Percentiles rank a stretch among this genome's conserved stretches.
Evolutionary conservation across 805 yeast genomes (phyloP).

Genomic region (Saccharomycopsis selenospora): DNA sequence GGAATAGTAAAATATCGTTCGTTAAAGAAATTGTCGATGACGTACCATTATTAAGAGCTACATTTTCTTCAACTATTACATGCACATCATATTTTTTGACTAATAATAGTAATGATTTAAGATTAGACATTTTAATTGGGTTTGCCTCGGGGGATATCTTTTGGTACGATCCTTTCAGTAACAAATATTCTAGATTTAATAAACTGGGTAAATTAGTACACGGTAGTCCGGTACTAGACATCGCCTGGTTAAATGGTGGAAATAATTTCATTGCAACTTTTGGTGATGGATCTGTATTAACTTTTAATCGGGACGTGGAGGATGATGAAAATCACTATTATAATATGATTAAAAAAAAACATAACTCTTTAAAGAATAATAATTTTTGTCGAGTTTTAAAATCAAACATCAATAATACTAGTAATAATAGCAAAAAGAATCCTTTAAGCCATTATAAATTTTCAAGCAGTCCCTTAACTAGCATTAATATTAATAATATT

Average conservation of each 20-base stretch:
- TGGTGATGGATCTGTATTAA: slow-evolving; percentile 52
- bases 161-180: slow-evolving; percentile 47
- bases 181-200: slow-evolving; percentile 45
- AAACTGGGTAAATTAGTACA: slow-evolving; percentile 39
- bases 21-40: slow-evolving; percentile 36
- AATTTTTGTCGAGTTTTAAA: slow-evolving; percentile 19
- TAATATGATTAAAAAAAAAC: slow-evolving; percentile 18
- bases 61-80: slow-evolving; percentile 26
- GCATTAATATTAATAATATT: slow-evolving; percentile 24
- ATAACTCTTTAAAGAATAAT: slow-evolving; percentile 30
- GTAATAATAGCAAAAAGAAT: slow-evolving; percentile 16
- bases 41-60: slow-evolving; percentile 38
- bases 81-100: not conserved
- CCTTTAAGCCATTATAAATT: slow-evolving; percentile 59
- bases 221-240: slow-evolving; percentile 36
- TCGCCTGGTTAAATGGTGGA: slow-evolving; percentile 42
- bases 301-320: slow-evolving; percentile 45
- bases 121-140: slow-evolving; percentile 52
- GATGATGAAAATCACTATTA: slow-evolving; percentile 32
- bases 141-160: slow-evolving; percentile 61
- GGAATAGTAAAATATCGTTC: slow-evolving; percentile 32
- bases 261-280: slow-evolving; percentile 50
- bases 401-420: not conserved
- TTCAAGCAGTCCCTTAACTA: slow-evolving; percentile 52
- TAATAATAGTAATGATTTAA: slow-evolving; percentile 25